Conservation (phyloP, 75 land plant species). For the Pinus albicaulis region DNA sequence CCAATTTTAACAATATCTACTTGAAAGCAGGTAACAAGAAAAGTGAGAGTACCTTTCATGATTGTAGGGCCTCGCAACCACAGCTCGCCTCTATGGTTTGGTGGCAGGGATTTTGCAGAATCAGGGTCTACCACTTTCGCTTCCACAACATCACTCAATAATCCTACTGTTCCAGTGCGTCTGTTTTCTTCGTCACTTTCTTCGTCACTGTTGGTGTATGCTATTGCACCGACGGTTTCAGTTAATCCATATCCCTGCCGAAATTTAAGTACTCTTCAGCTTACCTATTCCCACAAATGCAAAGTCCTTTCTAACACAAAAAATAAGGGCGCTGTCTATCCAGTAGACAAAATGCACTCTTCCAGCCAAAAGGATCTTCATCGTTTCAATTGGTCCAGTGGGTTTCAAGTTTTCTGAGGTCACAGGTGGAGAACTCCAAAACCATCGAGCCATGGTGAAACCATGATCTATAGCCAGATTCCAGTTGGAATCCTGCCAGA, state of each 20-base stretch:
- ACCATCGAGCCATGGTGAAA: no score
- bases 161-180: slow-evolving; percentile 73
- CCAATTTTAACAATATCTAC: no score
- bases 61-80: slow-evolving; percentile 81
- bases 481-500: no score
- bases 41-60: slow-evolving; percentile 71
- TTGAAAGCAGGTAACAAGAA: no score
- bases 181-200: slow-evolving; percentile 70
- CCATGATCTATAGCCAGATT: no score
- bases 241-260: slow-evolving; percentile 90
- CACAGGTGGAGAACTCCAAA: no score
- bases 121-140: slow-evolving; percentile 81
- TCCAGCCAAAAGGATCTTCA: no score
- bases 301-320: no score
- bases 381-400: no score
- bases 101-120: slow-evolving; percentile 41
- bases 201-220: slow-evolving; percentile 61
- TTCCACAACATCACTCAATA: slow-evolving; percentile 66
- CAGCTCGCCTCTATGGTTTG: slow-evolving; percentile 72
- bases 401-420: no score
- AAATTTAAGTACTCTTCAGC: not conserved
- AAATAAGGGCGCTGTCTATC: no score
- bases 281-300: not conserved
- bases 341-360: no score
- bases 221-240: slow-evolving; percentile 65